Conservation (phyloP, 768 basidiomycete species). For the Omphalotus guepiniiformis region DNA sequence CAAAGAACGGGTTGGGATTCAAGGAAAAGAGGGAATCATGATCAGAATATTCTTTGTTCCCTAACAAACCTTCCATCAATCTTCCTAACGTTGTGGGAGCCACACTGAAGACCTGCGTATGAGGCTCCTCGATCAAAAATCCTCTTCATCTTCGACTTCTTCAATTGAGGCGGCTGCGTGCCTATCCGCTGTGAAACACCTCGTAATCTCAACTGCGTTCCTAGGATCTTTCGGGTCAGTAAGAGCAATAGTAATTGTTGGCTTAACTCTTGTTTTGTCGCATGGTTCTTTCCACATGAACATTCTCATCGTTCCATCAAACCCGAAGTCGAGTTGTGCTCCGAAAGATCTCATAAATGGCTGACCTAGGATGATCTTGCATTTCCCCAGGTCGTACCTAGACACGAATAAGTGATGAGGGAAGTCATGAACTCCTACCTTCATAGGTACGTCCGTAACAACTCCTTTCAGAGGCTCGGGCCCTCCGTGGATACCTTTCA, state of each 20-base stretch:
- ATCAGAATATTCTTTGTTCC: neutral
- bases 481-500: conserved; percentile 20
- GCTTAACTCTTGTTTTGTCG: neutral
- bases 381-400: neutral
- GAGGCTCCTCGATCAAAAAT: conserved; percentile 10
- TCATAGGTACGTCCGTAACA: conserved; percentile 11
- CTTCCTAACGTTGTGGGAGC: conserved; percentile 13
- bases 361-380: conserved; percentile 14
- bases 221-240: neutral
- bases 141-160: neutral
- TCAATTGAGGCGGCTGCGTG: neutral
- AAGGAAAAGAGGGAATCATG: neutral
- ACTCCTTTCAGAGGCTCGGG: conserved; percentile 14
- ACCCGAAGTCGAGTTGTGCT: conserved; percentile 5
- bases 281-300: conserved; percentile 5
- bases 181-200: neutral
- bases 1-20: neutral
- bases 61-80: conserved; percentile 12
- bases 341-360: conserved; percentile 13
- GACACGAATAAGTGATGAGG: conserved; percentile 24
- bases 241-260: neutral
- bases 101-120: conserved; percentile 2
- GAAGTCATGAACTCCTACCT: conserved; percentile 17
- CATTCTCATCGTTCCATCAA: neutral
- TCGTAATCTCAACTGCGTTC: neutral